A percentile compares a stretch with the other conserved stretches of the same genome.
These are phyloP conservation scores for Suhomyces maxii DNA, from an alignment of 1,139 yeast genomes.

Conservation along the genomic window DNA sequence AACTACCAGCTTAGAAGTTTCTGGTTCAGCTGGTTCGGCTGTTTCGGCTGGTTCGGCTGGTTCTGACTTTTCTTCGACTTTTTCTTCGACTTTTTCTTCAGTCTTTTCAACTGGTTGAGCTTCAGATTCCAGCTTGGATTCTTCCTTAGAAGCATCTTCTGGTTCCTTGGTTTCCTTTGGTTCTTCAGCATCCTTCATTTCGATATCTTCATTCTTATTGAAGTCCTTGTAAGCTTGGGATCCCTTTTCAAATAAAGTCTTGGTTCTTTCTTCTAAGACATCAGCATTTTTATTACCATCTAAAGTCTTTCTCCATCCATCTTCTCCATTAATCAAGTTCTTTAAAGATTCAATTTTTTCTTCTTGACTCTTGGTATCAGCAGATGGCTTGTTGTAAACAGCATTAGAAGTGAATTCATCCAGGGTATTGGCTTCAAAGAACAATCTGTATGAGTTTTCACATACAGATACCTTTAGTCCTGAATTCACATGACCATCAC, in stretches of 20 bases:
- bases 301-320: constrained; percentile 42
- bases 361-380: constrained; percentile 22
- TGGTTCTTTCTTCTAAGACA: constrained; percentile 23
- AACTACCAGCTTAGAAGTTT: constrained; percentile 1
- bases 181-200: constrained; percentile 13
- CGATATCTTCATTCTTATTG: constrained; percentile 16
- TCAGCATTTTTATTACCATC: constrained; percentile 25
- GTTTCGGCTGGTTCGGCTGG: neutral
- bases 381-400: constrained; percentile 38
- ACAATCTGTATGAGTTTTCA: constrained; percentile 74
- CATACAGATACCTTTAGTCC: constrained; percentile 81
- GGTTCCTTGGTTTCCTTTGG: neutral
- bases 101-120: constrained; percentile 4
- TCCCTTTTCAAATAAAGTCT: constrained; percentile 34
- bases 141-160: constrained; percentile 7
- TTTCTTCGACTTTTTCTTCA: constrained; percentile 4
- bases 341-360: constrained; percentile 31
- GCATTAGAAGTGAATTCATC: constrained; percentile 74
- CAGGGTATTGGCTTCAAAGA: constrained; percentile 78
- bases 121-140: neutral
- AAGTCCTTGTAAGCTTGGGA: constrained; percentile 29
- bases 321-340: constrained; percentile 33
- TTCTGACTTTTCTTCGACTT: constrained; percentile 5
- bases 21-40: constrained; percentile 1
- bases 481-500: constrained; percentile 67